phyloP scores from a whole-genome alignment of 2,329 filamentous ascomycete genomes.

The Ophiostoma quercus region DNA sequence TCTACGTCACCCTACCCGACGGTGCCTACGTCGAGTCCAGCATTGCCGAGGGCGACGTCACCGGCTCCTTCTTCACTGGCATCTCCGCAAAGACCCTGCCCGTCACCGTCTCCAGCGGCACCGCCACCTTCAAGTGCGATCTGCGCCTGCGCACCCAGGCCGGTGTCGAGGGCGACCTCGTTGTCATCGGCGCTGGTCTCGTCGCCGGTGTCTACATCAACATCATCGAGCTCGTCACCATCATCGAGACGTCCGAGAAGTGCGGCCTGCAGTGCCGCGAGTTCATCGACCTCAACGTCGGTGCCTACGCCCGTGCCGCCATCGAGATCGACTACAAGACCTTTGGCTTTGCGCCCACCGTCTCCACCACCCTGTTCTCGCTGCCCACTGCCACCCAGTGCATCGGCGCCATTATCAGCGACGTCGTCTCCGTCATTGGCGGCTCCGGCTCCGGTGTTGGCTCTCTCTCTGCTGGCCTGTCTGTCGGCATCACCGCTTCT shows the following conservation, averaged over 20 bases:
- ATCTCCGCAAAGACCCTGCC: constrained; percentile 43
- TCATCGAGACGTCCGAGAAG: constrained; percentile 35
- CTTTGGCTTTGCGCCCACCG: constrained; percentile 38
- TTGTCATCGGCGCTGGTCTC: constrained; percentile 39
- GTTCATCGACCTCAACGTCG: constrained; percentile 39
- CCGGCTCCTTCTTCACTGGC: constrained; percentile 43
- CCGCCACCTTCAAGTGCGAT: constrained; percentile 44
- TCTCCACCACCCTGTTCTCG: constrained; percentile 39
- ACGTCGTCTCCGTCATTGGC: not conserved
- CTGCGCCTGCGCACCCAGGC: constrained; percentile 48
- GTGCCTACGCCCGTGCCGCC: constrained; percentile 35
- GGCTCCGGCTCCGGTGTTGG: not conserved
- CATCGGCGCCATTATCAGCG: constrained; percentile 26
- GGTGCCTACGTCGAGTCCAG: constrained; percentile 39
- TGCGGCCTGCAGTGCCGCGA: constrained; percentile 38
- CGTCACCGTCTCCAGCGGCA: constrained; percentile 44
- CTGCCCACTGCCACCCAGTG: constrained; percentile 38
- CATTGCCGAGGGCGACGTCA: constrained; percentile 42
- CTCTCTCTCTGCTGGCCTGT: no score
- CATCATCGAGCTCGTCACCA: constrained; percentile 49
- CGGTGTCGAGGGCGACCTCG: constrained; percentile 36
- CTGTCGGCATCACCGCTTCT: not conserved
- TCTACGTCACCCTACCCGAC: constrained; percentile 49
- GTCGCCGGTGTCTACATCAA: constrained; percentile 47
- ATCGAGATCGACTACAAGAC: constrained; percentile 38